Evolutionary conservation across 768 basidiomycete species (phyloP), one percentile per base, ranked within the genome.

Genomic region (Xerocomellus dryophilus): DNA sequence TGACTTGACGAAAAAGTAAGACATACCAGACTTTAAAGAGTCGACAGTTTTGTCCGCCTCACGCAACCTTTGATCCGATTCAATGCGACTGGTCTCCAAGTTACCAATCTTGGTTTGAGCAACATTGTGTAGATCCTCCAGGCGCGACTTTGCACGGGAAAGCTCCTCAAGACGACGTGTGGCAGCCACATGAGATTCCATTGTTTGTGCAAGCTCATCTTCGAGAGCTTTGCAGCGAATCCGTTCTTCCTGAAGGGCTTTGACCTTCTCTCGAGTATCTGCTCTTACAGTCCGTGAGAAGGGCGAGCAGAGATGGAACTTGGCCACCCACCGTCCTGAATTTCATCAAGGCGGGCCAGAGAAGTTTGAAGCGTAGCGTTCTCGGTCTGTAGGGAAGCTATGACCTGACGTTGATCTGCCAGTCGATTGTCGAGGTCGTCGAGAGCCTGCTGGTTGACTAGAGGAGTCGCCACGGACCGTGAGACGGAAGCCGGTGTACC

Each of bases 301-400:
- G 36, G 34, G 14, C 14, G 6, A 38, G 3, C 7, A 36, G 42
- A 17, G 17, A 50, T 11, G 5, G 21, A 36, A 42, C 2, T 3
- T 2, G 36, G 18, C 15, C 35, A 57, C 71, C 54, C 58, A 72
- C 74, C 65, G 10, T 60, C 69, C 57, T 66, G 66, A 43, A 70
- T 41, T 27, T 64, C 67, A 50, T 74, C 65, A 31, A 75, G 53
- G 15, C 51, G 66, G 21, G 36, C 39, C 43, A 68, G 21, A 36
- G 74, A 67, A 23, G 57, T 50, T 42, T 60, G 65, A 21, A 73
- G 62, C 14, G 60, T 50, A 41, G 59, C 29, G 14, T 67, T 69
- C 54, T 73, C 67, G 20, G 51, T 54, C 51, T 64, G 62, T 9
- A 72, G 46, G 11, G 63, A 61, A n/a, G 41, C 29, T 27, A 59